phyloP scores from a whole-genome alignment of 768 basidiomycete genomes.

The Pseudohyphozyma bogoriensis region DNA sequence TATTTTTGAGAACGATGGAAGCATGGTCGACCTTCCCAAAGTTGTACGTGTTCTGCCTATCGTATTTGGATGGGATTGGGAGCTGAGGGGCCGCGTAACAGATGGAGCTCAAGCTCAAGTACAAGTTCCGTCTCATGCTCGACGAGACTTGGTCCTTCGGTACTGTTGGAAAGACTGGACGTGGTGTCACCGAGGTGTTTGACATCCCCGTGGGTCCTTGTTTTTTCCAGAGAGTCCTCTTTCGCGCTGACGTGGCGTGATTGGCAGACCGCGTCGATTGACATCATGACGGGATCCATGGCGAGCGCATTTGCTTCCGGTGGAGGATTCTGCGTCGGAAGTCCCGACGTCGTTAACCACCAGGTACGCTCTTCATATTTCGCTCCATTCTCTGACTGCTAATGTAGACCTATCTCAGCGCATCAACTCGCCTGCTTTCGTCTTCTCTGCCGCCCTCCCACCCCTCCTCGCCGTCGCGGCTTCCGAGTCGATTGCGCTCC shows the following conservation, averaged over 20 bases:
- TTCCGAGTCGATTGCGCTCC: conserved; percentile 62
- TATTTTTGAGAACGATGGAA: conserved; percentile 88
- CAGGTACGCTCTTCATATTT: conserved; percentile 47
- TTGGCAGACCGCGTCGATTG: conserved; percentile 69
- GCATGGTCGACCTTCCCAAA: conserved; percentile 82
- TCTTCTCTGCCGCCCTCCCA: conserved; percentile 93
- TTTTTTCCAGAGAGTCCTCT: not conserved
- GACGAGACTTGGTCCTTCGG: conserved; percentile 94
- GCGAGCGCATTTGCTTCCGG: conserved; percentile 69
- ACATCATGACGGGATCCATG: conserved; percentile 87
- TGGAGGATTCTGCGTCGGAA: conserved; percentile 94
- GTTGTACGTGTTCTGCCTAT: conserved; percentile 49
- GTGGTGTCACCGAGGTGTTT: conserved; percentile 88
- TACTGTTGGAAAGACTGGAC: conserved; percentile 79
- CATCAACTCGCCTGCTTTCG: conserved; percentile 89
- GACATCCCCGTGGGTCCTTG: conserved; percentile 64
- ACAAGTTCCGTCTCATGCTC: conserved; percentile 88
- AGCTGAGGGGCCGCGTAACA: too few species aligned
- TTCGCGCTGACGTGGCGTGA: not conserved
- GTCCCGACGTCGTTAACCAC: conserved; percentile 68
- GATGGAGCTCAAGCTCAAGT: conserved; percentile 89
- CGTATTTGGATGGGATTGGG: not conserved
- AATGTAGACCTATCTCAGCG: conserved; percentile 41
- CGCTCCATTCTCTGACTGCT: not conserved
- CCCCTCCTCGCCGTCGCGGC: conserved; percentile 72